Conservation (phyloP, 495 filamentous ascomycete species). For the Aspergillus campestris region DNA sequence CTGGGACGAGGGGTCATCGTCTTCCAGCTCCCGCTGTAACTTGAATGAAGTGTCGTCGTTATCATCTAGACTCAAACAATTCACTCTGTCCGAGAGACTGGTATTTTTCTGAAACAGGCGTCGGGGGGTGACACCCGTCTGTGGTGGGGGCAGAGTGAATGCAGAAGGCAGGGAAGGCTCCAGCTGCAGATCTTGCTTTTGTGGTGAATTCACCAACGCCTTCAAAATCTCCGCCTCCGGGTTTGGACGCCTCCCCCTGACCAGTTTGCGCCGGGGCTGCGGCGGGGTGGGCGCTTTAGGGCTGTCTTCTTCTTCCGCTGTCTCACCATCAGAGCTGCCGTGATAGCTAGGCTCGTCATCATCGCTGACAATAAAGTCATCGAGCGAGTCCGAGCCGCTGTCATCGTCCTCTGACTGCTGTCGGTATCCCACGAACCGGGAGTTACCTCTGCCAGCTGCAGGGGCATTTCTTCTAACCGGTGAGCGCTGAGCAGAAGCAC, state of each 20-base stretch:
- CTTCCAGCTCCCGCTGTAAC: slow-evolving; percentile 1
- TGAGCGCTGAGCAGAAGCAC: slow-evolving; percentile 14
- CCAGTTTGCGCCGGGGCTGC: slow-evolving; percentile 21
- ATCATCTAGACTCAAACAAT: slow-evolving; percentile 17
- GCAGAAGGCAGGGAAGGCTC: slow-evolving; percentile 15
- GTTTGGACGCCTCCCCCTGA: slow-evolving; percentile 28
- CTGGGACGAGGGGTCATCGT: slow-evolving; percentile 16
- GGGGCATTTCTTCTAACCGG: slow-evolving; percentile 13
- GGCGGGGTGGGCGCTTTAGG: slow-evolving; percentile 19
- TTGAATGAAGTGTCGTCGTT: slow-evolving; percentile 4
- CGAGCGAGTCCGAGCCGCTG: slow-evolving; percentile 30
- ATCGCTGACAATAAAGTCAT: slow-evolving; percentile 41
- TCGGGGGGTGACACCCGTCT: slow-evolving; percentile 7
- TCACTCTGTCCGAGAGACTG: slow-evolving; percentile 17
- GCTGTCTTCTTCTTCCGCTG: slow-evolving; percentile 21
- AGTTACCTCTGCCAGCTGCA: slow-evolving; percentile 6
- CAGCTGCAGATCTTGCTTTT: slow-evolving; percentile 10
- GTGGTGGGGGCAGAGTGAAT: slow-evolving; percentile 11
- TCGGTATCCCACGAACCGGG: slow-evolving; percentile 7
- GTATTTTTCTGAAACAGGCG: slow-evolving; percentile 18
- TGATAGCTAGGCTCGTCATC: slow-evolving; percentile 35
- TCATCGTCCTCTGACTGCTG: slow-evolving; percentile 19
- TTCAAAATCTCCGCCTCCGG: slow-evolving; percentile 12
- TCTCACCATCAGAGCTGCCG: slow-evolving; percentile 27
- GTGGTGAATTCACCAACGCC: slow-evolving; percentile 5